Evolutionary conservation across 805 yeast genomes (phyloP).

Genomic region (Wickerhamiella sorbophila): DNA sequence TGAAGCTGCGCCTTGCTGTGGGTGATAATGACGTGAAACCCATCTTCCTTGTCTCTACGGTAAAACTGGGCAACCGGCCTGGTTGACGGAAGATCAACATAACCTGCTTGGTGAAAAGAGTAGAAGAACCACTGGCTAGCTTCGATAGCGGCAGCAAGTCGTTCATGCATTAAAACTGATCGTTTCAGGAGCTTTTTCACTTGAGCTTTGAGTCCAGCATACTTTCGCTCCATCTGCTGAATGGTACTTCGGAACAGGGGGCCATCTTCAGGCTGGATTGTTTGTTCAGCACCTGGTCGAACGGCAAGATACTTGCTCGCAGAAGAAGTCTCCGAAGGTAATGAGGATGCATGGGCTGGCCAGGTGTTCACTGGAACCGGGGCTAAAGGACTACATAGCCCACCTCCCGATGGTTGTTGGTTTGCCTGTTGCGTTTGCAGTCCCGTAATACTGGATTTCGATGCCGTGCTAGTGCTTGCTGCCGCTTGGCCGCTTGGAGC

Average conservation of each 20-base stretch:
- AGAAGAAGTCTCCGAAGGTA: conserved; percentile 1
- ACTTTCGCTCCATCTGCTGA: conserved; percentile 26
- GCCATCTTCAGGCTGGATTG: conserved; percentile 31
- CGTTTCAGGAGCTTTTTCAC: conserved; percentile 28
- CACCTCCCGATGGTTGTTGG: not conserved
- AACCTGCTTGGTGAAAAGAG: conserved; percentile 23
- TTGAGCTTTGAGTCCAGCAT: conserved; percentile 23
- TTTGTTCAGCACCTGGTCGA: conserved; percentile 20
- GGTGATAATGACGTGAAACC: conserved; percentile 18
- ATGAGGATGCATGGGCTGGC: not conserved
- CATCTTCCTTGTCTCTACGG: conserved; percentile 12
- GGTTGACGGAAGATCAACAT: conserved; percentile 22
- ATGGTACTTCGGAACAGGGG: conserved; percentile 32
- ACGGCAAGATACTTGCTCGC: conserved; percentile 9
- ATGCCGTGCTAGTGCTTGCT: not conserved
- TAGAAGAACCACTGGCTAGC: conserved; percentile 23
- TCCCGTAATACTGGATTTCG: not conserved
- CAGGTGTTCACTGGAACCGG: not conserved
- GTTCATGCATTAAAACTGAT: conserved; percentile 22
- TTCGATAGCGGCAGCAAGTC: conserved; percentile 23
- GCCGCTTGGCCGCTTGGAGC: not conserved
- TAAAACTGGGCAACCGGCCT: conserved; percentile 22
- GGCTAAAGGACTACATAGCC: not conserved
- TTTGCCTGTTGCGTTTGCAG: not conserved
- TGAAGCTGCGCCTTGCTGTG: conserved; percentile 16